Evolutionary conservation across 352 stramenopile species (phyloP), one percentile per base, ranked within the genome.

Genomic region (Pythium monospermum): DNA sequence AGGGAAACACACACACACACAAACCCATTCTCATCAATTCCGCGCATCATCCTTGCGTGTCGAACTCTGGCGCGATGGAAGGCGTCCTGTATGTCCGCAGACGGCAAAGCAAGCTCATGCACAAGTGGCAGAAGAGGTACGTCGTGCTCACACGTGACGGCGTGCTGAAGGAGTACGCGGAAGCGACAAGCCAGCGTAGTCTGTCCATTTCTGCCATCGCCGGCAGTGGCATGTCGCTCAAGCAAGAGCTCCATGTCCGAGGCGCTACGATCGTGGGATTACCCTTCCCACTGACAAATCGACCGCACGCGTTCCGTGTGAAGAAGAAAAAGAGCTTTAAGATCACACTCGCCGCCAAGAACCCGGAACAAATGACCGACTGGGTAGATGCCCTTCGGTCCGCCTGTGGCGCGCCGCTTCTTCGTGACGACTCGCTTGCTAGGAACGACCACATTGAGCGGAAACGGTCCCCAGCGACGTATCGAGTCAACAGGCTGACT

Each of bases 91-190:
- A 59, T 52, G 66, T 73, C 15, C 75, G 75, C 31, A 67, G 69
- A 13, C 56, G 64, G 26, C 69, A 73, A 46, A 65, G 66, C 28
- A 82, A 81, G 55, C 59, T 90, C 28, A 65, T 90, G 21, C 70
- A 66, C 47, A 64, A 61, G 50, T 90, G 79, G 79, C 65, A 81
- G 54, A 85, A 86, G 66, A 72, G 74, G 39, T 87, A 90, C 55
- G 69, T 83, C 43, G 69, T 86, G 33, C 62, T 90, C 21, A 64
- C 68, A 0, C 50, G 68, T n/a, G 45, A 59, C n/a, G 72, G 74
- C 1, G 42, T 61, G 40, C 46, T 87, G 5, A 68, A 68, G 8
- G 79, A 87, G 57, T 87, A 81, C 53, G 49, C 64, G 7, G 62
- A 68, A 18, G 61, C 54, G 36, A 56, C 67, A 18, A 43, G 59